Base-by-base conservation (phyloP, 2,329 filamentous ascomycete species). In the Pseudovirgaria hyperparasitica region DNA sequence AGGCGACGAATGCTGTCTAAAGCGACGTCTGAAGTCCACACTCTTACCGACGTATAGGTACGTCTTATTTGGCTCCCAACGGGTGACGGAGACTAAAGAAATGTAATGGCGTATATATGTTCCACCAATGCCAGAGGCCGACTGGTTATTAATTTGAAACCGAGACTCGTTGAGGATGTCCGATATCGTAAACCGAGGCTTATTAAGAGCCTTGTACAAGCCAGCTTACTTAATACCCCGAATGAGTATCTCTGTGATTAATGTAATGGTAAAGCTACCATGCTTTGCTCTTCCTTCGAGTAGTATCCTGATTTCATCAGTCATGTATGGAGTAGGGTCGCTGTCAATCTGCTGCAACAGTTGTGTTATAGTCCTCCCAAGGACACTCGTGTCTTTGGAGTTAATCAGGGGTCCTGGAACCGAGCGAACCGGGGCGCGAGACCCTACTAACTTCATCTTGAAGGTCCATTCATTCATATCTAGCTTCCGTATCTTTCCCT, bases 381-480 rank as follows among this genome's bases (percentile, higher is more conserved):
- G 18, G 16, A 9, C 23, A 25, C 15, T 6, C 6, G 11, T 13
- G 11, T 26, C 5, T n/a, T n/a, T n/a, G n/a, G n/a, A n/a, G n/a
- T n/a, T n/a, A n/a, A n/a, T n/a, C n/a, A n/a, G n/a, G n/a, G n/a
- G n/a, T n/a, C n/a, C n/a, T n/a, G n/a, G n/a, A n/a, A n/a, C n/a
- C n/a, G n/a, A n/a, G n/a, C n/a, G n/a, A n/a, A n/a, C n/a, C n/a
- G n/a, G n/a, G n/a, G n/a, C n/a, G n/a, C n/a, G n/a, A n/a, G n/a
- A n/a, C n/a, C n/a, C n/a, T n/a, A n/a, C n/a, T n/a, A n/a, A n/a
- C n/a, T n/a, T n/a, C 7, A 19, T 19, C 16, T 19, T 26, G 16
- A 26, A 19, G 5, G 13, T 10, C 25, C 25, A 26, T 11, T 26
- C 25, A 6, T 19, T 19, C 11, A 26, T 19, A 16, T 25, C 12